Evolutionary conservation across 2,329 filamentous ascomycete genomes (phyloP), one percentile per base, ranked within the genome.

Genomic region (Apiospora malaysiana): DNA sequence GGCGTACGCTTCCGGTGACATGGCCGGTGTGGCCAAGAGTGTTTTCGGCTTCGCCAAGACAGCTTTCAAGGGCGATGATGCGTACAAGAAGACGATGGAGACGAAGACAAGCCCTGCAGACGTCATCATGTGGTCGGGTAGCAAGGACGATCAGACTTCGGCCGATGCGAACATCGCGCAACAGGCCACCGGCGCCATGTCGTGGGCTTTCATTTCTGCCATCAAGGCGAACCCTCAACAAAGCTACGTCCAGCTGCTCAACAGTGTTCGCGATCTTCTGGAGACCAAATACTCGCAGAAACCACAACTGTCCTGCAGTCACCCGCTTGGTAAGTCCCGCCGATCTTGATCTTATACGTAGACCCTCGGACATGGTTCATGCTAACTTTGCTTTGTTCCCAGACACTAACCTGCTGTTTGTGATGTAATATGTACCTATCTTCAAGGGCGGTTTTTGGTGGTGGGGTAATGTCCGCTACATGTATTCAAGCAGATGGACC

Each of bases 141-240:
- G 94, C 85, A 98, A 98, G 82, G 96, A 98, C 79, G 91, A 93
- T 75, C 96, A 99, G 84, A 99, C 95, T 77, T 95, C 93, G 91
- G 93, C 94, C 82, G 96, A 99, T 81, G 95, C 95, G n/a, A 93
- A 91, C 25, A 98, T 98, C 77, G 90, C 88, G 46, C 92, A 94
- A 68, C 89, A 98, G 83, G 95, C 96, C 40, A 98, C 96, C 0
- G 96, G 96, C 69, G 96, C 96, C 79, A 98, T 99, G 96, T 97
- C 94, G 1, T 98, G 93, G 91, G 96, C 96, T 12, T 99, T 99
- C 81, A 95, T 99, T 80, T 92, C 87, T 6, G 92, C 95, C 59
- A 88, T 99, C 75, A 95, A 94, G 85, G 97, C 97, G 88, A 97
- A 98, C 81, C 95, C 95, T 0, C 94, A 98, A 79, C 96, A 99